Percentiles rank a stretch among this genome's conserved stretches.
Conservation (phyloP, 2,329 filamentous ascomycete genomes). For the Graphilbum fragrans region DNA sequence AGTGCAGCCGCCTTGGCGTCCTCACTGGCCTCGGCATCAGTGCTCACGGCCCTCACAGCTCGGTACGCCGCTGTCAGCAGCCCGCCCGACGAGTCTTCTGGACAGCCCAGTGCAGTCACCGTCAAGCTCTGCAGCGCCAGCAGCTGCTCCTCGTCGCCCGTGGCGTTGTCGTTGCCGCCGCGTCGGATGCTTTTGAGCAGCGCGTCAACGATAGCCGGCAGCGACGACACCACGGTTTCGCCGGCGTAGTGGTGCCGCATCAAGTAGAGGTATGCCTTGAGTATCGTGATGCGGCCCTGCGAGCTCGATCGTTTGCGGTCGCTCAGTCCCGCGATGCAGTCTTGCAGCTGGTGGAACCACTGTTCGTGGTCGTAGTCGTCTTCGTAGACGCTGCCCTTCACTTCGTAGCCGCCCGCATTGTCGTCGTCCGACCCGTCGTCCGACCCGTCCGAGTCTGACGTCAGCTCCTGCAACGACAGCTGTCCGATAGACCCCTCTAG, state of each 20-base stretch:
- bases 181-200: slow-evolving; percentile 60
- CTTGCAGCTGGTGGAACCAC: slow-evolving; percentile 46
- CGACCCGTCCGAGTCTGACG: slow-evolving; percentile 35
- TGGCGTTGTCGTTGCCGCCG: slow-evolving; percentile 50
- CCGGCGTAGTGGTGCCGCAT: slow-evolving; percentile 57
- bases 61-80: slow-evolving; percentile 51
- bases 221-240: slow-evolving; percentile 44
- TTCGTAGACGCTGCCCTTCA: slow-evolving; percentile 28
- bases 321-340: slow-evolving; percentile 59
- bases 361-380: slow-evolving; percentile 31
- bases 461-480: neutral
- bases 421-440: slow-evolving; percentile 54
- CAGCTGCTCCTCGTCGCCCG: slow-evolving; percentile 57
- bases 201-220: slow-evolving; percentile 49
- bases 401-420: slow-evolving; percentile 41
- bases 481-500: neutral
- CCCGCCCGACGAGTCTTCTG: slow-evolving; percentile 34
- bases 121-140: slow-evolving; percentile 61
- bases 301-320: slow-evolving; percentile 66
- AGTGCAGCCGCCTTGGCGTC: slow-evolving; percentile 58
- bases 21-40: slow-evolving; percentile 54
- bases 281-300: slow-evolving; percentile 53
- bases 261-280: slow-evolving; percentile 50
- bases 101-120: slow-evolving; percentile 55
- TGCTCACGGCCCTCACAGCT: slow-evolving; percentile 48